phyloP scores from a whole-genome alignment of 1,284 basidiomycete genomes.

The Pseudozyma thailandica region DNA sequence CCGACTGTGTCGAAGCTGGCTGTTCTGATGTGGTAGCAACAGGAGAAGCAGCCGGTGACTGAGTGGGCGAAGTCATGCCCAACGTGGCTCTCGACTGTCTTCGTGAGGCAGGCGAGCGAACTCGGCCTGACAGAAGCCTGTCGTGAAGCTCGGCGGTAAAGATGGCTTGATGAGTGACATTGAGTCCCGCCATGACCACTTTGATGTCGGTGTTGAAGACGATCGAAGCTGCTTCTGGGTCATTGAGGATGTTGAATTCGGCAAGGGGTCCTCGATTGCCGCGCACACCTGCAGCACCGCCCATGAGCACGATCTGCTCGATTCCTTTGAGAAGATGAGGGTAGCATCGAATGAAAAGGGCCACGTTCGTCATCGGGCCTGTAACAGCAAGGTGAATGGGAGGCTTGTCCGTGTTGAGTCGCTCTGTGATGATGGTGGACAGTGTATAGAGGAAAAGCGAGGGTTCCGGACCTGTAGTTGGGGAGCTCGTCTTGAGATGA shows the following conservation, averaged over 20 bases:
- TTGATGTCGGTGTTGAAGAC: conserved; percentile 56
- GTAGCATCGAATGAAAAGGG: conserved; percentile 55
- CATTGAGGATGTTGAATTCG: conserved; percentile 63
- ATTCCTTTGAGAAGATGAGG: conserved; percentile 51
- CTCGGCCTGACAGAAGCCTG: conserved; percentile 23
- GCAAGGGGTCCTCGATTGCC: conserved; percentile 56
- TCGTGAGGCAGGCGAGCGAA: conserved; percentile 35
- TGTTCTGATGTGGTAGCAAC: conserved; percentile 12
- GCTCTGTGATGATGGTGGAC: conserved; percentile 70
- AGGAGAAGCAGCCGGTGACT: conserved; percentile 23
- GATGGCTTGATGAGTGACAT: conserved; percentile 61
- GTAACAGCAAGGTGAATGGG: conserved; percentile 56
- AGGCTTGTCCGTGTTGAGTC: conserved; percentile 36
- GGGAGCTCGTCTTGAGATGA: conserved; percentile 35
- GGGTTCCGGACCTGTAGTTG: conserved; percentile 37
- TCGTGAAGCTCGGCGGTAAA: conserved; percentile 53
- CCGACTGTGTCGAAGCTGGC: conserved; percentile 15
- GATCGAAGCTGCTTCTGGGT: conserved; percentile 61
- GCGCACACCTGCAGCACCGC: conserved; percentile 52
- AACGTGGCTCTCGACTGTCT: conserved; percentile 22
- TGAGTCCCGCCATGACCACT: conserved; percentile 61
- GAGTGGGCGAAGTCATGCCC: conserved; percentile 15
- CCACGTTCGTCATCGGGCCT: conserved; percentile 61
- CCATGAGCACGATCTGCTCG: conserved; percentile 62
- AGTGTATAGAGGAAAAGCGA: conserved; percentile 52